Percentiles rank a stretch among this genome's conserved stretches.
phyloP scores from a whole-genome alignment of 148 eudicot genomes.

The Rhododendron molle region DNA sequence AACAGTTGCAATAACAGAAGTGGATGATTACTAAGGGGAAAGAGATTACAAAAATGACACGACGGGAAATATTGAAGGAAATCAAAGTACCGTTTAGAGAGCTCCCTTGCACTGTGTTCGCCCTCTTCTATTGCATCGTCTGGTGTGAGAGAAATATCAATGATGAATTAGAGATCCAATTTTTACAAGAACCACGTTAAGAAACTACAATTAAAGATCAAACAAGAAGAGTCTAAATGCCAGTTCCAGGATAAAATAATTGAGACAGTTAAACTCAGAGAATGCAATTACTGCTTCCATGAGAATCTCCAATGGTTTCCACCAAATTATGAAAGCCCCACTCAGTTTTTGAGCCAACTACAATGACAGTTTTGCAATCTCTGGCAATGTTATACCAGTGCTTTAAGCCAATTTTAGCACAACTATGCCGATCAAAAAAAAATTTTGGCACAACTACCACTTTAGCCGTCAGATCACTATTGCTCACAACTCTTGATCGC shows the following conservation, averaged over 20 bases:
- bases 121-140: conserved; percentile 50
- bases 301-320: background rate
- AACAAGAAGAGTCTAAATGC: background rate
- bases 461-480: background rate
- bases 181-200: background rate
- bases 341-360: background rate
- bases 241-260: background rate
- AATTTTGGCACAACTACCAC: background rate
- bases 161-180: background rate
- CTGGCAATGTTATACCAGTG: background rate
- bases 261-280: background rate
- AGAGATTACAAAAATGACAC: background rate
- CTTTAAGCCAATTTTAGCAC: background rate
- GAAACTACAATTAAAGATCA: background rate
- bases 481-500: background rate
- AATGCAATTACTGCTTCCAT: background rate
- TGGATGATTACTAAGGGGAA: background rate
- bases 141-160: conserved; percentile 13
- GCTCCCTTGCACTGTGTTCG: conserved; percentile 35
- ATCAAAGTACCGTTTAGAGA: conserved; percentile 49
- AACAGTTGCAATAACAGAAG: background rate
- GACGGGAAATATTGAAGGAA: background rate
- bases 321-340: background rate
- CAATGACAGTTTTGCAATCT: background rate
- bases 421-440: background rate